Percentiles rank a stretch among this genome's conserved stretches.
phyloP scores from a whole-genome alignment of 352 stramenopile species.

The Pythium dissimile region DNA sequence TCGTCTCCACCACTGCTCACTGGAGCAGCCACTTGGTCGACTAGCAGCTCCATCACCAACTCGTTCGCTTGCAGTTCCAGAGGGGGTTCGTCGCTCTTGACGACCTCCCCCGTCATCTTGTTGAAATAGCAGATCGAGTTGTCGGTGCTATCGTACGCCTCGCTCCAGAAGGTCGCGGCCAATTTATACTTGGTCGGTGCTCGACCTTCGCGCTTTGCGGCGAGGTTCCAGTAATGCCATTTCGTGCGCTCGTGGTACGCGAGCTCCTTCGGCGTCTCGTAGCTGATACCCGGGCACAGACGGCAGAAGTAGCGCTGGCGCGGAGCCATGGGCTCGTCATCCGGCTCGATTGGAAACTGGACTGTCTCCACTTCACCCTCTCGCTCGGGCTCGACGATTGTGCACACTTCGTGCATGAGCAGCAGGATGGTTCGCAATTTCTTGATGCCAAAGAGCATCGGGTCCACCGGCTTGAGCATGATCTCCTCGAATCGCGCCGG shows the following conservation, averaged over 20 bases:
- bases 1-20: not conserved
- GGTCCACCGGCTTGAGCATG: conserved; percentile 68
- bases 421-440: conserved; percentile 66
- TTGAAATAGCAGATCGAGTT: conserved; percentile 71
- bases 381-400: conserved; percentile 38
- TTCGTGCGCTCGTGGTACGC: conserved; percentile 65
- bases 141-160: conserved; percentile 63
- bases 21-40: conserved; percentile 16
- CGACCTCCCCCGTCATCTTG: conserved; percentile 58
- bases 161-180: conserved; percentile 63
- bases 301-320: conserved; percentile 53
- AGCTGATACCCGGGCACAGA: conserved; percentile 62
- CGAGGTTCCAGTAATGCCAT: conserved; percentile 75
- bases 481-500: conserved; percentile 44
- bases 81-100: conserved; percentile 43
- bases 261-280: conserved; percentile 53
- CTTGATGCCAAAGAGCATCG: conserved; percentile 61
- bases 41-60: conserved; percentile 61
- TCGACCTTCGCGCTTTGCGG: conserved; percentile 33
- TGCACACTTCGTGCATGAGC: conserved; percentile 54
- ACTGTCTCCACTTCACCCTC: conserved; percentile 63
- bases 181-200: conserved; percentile 50
- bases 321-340: conserved; percentile 39
- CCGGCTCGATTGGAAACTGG: conserved; percentile 43
- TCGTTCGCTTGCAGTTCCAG: conserved; percentile 69